Evolutionary conservation across 805 yeast genomes (phyloP).

Genomic region (Teunomyces panamensis): DNA sequence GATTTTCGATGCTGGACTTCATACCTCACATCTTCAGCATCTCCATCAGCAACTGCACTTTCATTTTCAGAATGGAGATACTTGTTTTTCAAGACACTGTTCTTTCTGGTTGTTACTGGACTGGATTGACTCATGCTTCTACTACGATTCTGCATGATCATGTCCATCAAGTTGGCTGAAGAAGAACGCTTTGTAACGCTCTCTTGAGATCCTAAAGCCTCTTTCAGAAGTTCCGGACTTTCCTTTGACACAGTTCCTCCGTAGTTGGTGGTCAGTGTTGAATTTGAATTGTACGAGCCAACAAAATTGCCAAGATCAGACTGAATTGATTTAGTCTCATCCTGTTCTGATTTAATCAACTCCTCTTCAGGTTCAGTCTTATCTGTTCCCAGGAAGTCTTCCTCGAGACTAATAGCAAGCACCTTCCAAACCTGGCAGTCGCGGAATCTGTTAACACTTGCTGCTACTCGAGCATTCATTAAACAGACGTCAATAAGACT

Average conservation of each 20-base stretch:
- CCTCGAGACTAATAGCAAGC: slow-evolving; percentile 47
- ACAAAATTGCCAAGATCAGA: slow-evolving; percentile 39
- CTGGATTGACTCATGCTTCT: slow-evolving; percentile 14
- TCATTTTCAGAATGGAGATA: slow-evolving; percentile 16
- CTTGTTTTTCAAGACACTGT: slow-evolving; percentile 4
- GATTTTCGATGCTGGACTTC: slow-evolving; percentile 1
- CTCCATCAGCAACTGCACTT: slow-evolving; percentile 22
- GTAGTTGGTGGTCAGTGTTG: slow-evolving; percentile 39
- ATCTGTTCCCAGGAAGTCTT: slow-evolving; percentile 14
- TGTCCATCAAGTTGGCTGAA: slow-evolving; percentile 19
- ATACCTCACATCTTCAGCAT: slow-evolving; percentile 10
- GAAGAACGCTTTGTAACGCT: slow-evolving; percentile 14
- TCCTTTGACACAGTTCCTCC: slow-evolving; percentile 14
- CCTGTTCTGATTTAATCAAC: slow-evolving; percentile 5
- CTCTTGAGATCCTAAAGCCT: slow-evolving; percentile 8
- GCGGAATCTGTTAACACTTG: slow-evolving; percentile 46
- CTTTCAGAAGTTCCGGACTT: background rate
- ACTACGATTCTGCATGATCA: slow-evolving; percentile 19
- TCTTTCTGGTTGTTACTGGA: slow-evolving; percentile 10
- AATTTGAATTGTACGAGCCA: slow-evolving; percentile 41
- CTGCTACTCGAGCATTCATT: slow-evolving; percentile 56
- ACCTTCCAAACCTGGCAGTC: slow-evolving; percentile 66
- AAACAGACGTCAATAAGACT: slow-evolving; percentile 53
- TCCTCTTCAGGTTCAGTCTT: slow-evolving; percentile 1
- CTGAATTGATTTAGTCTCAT: slow-evolving; percentile 27